Evolutionary conservation across 2,329 filamentous ascomycete species (phyloP).

Genomic region (Myriosclerotinia scirpicola): DNA sequence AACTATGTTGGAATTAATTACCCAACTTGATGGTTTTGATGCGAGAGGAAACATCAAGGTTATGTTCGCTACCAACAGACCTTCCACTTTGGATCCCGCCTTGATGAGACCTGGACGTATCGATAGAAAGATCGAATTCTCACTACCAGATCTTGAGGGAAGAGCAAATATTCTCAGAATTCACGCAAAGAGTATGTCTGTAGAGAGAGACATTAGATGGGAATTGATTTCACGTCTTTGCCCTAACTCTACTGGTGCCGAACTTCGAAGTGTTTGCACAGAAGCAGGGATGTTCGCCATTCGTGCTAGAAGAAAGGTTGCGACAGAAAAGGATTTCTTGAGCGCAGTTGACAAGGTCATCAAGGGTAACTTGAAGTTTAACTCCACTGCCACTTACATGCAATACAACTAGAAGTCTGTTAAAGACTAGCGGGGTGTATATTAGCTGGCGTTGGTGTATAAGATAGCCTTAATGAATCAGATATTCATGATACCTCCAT

Average conservation of each 20-base stretch:
- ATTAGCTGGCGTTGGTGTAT: constrained; percentile 41
- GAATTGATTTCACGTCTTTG: constrained; percentile 96
- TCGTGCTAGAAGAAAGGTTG: constrained; percentile 90
- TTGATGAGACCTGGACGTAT: constrained; percentile 97
- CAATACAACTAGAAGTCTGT: constrained; percentile 81
- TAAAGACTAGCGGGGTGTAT: constrained; percentile 33
- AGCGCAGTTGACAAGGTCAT: constrained; percentile 99
- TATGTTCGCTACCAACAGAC: constrained; percentile 98
- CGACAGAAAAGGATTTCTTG: constrained; percentile 97
- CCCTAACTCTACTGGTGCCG: constrained; percentile 95
- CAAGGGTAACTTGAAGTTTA: constrained; percentile 99
- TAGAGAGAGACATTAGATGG: constrained; percentile 98
- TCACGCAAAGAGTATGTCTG: constrained; percentile 99
- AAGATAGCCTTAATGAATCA: constrained; percentile 36
- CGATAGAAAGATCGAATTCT: constrained; percentile 98
- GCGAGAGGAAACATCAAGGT: constrained; percentile 98
- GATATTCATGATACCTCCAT: constrained; percentile 20
- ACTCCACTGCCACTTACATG: constrained; percentile 96
- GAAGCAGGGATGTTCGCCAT: constrained; percentile 99
- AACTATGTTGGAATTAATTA: constrained; percentile 98
- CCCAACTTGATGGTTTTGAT: constrained; percentile 94
- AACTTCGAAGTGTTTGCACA: constrained; percentile 93
- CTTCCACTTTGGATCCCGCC: constrained; percentile 92
- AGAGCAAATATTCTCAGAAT: constrained; percentile 97
- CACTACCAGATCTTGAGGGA: constrained; percentile 92